Base-by-base conservation (phyloP, 352 stramenopile genomes). In the Pythium brassicae region DNA sequence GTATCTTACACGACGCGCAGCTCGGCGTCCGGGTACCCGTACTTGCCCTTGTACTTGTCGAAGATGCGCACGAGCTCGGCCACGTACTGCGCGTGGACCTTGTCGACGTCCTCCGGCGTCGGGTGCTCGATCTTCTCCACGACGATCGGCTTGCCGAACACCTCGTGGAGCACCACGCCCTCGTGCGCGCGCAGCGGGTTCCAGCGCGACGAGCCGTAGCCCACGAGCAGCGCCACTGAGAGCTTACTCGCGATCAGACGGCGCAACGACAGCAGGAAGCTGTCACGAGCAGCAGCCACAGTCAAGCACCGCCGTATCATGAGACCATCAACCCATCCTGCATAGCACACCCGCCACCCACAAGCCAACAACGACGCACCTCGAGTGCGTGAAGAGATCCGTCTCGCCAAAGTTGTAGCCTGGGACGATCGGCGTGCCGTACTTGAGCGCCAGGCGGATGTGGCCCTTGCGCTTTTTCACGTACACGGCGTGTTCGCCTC, bases 361-460 rank as follows among this genome's bases (percentile, higher is more conserved):
- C n/a, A n/a, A n/a, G n/a, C n/a, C n/a, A n/a, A 20, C 22, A 17
- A 25, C 6, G 4, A 25, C 55, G 49, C 59, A 93, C 81, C 63
- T 75, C 3, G 83, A 92, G 53, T 89, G 78, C 9, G 79, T 89
- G 68, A 83, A 93, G n/a, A 93, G 65, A 37, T 94, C 81, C 0
- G 78, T 94, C 55, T 94, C 85, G 48, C 83, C 85, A 51, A 93
- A 94, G n/a, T 64, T 68, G 53, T 94, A 94, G 27, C 72, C 71
- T 0, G 85, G 83, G 14, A 94, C 81, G 58, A 94, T 76, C 1
- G 85, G 68, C 1, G 85, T 70, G 48, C 85, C 85, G 50, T 89
- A 83, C 65, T 89, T 79, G 22, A 94, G 62, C 40, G 85, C 73
- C 22, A 94, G 50, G 25, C 84, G 84, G 47, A 92, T 76, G 53